Evolutionary conservation across 208 protist genomes (phyloP).

Genomic region (Acanthamoeba castellanii): DNA sequence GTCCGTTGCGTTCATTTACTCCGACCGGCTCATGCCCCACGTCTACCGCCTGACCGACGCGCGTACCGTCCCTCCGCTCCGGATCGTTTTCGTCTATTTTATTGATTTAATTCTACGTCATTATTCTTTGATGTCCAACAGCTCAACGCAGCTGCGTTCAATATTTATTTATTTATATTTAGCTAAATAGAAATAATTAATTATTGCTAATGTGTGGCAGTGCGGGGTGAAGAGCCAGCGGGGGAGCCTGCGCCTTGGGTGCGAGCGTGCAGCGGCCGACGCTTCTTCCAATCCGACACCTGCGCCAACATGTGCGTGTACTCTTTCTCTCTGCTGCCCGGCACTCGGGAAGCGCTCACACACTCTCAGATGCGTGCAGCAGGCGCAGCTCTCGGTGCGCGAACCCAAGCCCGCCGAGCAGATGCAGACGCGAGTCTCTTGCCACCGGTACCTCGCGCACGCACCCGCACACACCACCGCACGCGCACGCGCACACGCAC

Average conservation of each 20-base stretch:
- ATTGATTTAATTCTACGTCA: too few relatives aligned
- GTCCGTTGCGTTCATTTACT: neutral
- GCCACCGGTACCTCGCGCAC: constrained; percentile 13
- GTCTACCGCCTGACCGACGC: neutral
- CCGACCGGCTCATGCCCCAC: neutral
- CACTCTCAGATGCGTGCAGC: neutral
- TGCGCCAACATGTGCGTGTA: neutral
- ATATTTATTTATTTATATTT: neutral
- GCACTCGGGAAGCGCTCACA: neutral
- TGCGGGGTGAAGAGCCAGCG: neutral
- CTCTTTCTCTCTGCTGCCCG: neutral
- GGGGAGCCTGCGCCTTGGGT: neutral
- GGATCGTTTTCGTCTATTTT: too few relatives aligned
- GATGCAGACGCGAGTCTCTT: constrained; percentile 13
- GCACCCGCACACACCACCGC: too few relatives aligned
- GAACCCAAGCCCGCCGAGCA: constrained; percentile 13
- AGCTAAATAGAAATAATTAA: too few relatives aligned
- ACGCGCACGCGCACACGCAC: neutral
- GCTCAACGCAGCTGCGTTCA: neutral
- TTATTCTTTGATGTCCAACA: neutral
- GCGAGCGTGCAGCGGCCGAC: neutral
- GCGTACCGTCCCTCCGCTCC: neutral
- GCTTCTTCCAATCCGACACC: neutral
- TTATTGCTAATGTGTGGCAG: neutral
- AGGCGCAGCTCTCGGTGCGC: constrained; percentile 51